Evolutionary conservation across 257 asterid genomes (phyloP).

Genomic region (Cruciata laevipes): DNA sequence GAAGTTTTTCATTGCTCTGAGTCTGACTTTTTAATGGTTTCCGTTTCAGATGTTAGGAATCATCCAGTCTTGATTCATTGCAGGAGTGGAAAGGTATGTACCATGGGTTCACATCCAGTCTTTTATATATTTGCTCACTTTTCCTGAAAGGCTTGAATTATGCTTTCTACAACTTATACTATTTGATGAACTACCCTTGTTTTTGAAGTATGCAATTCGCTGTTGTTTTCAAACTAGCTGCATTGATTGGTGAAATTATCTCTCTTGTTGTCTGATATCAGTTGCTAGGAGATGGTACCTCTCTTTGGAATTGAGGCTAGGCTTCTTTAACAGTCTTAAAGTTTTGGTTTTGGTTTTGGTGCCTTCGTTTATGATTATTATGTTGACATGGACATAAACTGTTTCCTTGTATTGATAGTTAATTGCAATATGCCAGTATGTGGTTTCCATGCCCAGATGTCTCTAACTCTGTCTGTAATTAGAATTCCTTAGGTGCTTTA

Average conservation of each 20-base stretch:
- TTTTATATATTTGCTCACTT: too few relatives aligned
- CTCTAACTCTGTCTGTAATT: background rate
- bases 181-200: background rate
- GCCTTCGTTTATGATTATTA: background rate
- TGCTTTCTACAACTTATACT: background rate
- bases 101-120: too few relatives aligned
- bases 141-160: background rate
- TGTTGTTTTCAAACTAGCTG: background rate
- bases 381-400: background rate
- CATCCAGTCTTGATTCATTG: conserved; percentile 47
- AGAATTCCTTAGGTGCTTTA: background rate
- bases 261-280: background rate
- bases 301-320: background rate
- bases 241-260: background rate
- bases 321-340: background rate
- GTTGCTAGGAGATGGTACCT: background rate
- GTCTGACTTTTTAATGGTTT: conserved; percentile 6
- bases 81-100: conserved; percentile 40
- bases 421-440: background rate
- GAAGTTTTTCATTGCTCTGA: background rate
- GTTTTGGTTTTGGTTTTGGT: background rate
- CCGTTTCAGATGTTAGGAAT: conserved; percentile 35
- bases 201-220: background rate
- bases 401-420: background rate
- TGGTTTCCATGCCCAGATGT: background rate